Base-by-base conservation (phyloP, 1,139 yeast genomes). In the Meyerozyma elateridarum region DNA sequence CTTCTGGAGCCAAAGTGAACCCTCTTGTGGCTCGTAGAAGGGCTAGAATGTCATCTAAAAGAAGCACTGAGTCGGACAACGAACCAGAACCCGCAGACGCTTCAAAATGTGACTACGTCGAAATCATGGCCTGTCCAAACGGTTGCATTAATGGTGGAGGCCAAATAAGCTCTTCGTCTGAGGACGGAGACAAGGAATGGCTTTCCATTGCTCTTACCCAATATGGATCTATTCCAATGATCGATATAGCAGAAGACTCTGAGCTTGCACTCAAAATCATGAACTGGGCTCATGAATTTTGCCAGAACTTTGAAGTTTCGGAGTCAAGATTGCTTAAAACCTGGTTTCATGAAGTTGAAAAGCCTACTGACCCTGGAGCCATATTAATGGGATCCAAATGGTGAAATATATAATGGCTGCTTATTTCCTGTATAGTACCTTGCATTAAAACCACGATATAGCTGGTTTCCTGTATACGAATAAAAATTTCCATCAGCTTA, bases 101-200 rank as follows among this genome's bases (percentile, higher is more conserved):
- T 1, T 58, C 74, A 13, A 69, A 64, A 29, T 81, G 85, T 47
- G 94, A 87, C 42, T 85, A 84, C 48, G 87, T 91, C 4, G 98
- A 91, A 49, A 84, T 91, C 22, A 89, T 88, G 96, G 98, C 98
- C 1, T 91, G 98, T 54, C 98, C 98, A 3, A 87, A 85, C 22
- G 99, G 98, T 1, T 91, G 98, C 51, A 84, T 89, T 36, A 91
- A 91, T 50, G 99, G 99, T 6, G 97, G 98, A 12, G 99, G 99
- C 0, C 91, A 88, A 49, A 79, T 85, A 22, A 66, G 73, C 14
- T 63, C 73, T 20, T 77, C 84, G 0, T 35, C 38, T 1, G 48
- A 46, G 5, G 59, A 49, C 3, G 30, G 42, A 8, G 64, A 61
- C 25, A 70, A 68, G 40, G 64, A 59, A 11, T 73, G 79, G 79